Evolutionary conservation across 495 filamentous ascomycete species (phyloP).

Genomic region (Lasiosphaeris hirsuta): DNA sequence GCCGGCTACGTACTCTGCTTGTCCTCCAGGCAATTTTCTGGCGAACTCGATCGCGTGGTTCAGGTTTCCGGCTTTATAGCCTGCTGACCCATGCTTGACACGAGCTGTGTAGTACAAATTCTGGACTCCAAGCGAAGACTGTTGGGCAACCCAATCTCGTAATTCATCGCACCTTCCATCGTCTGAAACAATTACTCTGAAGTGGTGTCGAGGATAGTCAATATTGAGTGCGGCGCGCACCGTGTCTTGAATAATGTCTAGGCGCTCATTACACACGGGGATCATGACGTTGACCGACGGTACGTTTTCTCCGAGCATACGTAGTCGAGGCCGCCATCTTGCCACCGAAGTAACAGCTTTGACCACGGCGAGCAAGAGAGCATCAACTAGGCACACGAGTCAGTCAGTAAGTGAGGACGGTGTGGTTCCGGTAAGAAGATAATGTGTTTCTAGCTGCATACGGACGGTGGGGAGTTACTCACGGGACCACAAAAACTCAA

Average conservation of each 20-base stretch:
- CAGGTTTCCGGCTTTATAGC: slow-evolving; percentile 57
- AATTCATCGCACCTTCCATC: slow-evolving; percentile 43
- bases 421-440: no score
- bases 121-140: slow-evolving; percentile 20
- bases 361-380: background rate
- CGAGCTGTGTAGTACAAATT: slow-evolving; percentile 49
- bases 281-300: slow-evolving; percentile 52
- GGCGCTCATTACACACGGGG: slow-evolving; percentile 50
- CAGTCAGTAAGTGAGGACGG: background rate
- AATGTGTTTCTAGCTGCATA: no score
- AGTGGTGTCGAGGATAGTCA: slow-evolving; percentile 49
- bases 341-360: background rate
- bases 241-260: slow-evolving; percentile 54
- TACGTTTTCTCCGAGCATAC: slow-evolving; percentile 42
- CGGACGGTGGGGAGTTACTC: no score
- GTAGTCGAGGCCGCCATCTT: slow-evolving; percentile 32
- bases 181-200: slow-evolving; percentile 52
- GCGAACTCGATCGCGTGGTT: slow-evolving; percentile 45
- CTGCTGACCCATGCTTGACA: slow-evolving; percentile 45
- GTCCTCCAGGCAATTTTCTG: slow-evolving; percentile 34
- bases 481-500: no score
- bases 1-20: slow-evolving; percentile 47
- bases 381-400: background rate
- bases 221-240: slow-evolving; percentile 43
- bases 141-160: slow-evolving; percentile 24